Evolutionary conservation across 2,329 filamentous ascomycete species (phyloP), one percentile per base, ranked within the genome.

Genomic region (Periconia macrospinosa): DNA sequence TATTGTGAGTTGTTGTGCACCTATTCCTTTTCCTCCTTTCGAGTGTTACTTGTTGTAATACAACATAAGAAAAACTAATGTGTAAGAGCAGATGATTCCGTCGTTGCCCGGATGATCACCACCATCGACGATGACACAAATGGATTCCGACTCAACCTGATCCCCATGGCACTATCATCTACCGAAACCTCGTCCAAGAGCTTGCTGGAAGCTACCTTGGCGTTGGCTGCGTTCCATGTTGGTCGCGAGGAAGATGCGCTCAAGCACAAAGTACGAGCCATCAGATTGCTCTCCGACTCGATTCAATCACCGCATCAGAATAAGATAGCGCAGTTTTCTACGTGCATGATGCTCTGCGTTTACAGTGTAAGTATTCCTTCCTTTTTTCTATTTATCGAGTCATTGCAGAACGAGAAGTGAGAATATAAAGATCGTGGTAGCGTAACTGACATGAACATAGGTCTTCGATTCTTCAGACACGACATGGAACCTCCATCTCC

Each of bases 291-390:
- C 17, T 75, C 68, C 18, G 70, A 71, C 9, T 77, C 76, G 3
- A 61, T 81, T 30, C 60, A 62, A 14, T 20, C 15, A 18, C 60
- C 69, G 43, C 65, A 64, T 5, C 55, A 60, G 13, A 67, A 63
- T 15, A 73, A 68, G 7, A 70, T 76, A 47, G 71, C 70, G 8
- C 77, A 79, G 53, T 68, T 80, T 47, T 77, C 78, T 14, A 74
- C 77, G 13, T 79, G 76, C 8, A 78, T 81, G 79, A 80, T 81
- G 78, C 70, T 81, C 7, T 80, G 78, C 49, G 78, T 81, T 15
- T 79, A 80, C 53, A 79, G 77, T 60, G 78, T 79, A 56, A 62
- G 75, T 8, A 37, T 37, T 3, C 11, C 33, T 27, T 56, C 33
- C 33, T 10, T 10, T 7, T 27, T n/a, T 15, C 9, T 27, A 43